Base-by-base conservation (phyloP, 805 yeast genomes). In the Lachancea meyersii region DNA sequence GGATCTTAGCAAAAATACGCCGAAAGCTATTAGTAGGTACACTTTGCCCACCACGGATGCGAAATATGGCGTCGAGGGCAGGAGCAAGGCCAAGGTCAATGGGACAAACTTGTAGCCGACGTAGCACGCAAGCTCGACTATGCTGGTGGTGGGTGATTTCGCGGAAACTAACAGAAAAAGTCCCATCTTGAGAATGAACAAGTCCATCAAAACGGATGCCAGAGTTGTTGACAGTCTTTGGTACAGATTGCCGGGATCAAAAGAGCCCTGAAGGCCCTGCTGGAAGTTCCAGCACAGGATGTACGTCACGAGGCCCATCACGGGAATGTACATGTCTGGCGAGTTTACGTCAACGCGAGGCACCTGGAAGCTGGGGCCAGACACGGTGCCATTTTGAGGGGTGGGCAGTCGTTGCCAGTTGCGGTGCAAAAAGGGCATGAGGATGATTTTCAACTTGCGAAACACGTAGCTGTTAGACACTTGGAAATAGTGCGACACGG, bases 61-160 rank as follows among this genome's bases (percentile, higher is more conserved):
- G 45, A 45, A 63, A 21, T 67, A 64, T 32, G 70, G 67, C 36
- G 72, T 56, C 48, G 70, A 71, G 48, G 77, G 80, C 51, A 76
- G 59, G 32, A 80, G 58, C 52, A 82, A 64, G 40, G 77, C 68
- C n/a, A 75, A 60, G 14, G 81, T 73, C 48, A 83, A 71, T 7
- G 95, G 86, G 31, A 94, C 87, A 59, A 87, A 94, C 63, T 93
- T 93, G 72, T 93, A 94, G 28, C 97, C 97, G 39, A 89, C 81
- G 65, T 86, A 93, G 47, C 95, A 82, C 8, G 86, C 75, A 47
- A 93, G 69, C 61, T 93, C 99, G 73, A 89, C 80, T 31, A 86
- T 61, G 52, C 80, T 84, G 14, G 63, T 52, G 4, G 56, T 53
- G 2, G 61, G 53, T 8, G 61, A 53, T 7, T 58, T 49, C 17